Evolutionary conservation across 2,329 filamentous ascomycete genomes (phyloP).

Genomic region (Alternaria arbusti): DNA sequence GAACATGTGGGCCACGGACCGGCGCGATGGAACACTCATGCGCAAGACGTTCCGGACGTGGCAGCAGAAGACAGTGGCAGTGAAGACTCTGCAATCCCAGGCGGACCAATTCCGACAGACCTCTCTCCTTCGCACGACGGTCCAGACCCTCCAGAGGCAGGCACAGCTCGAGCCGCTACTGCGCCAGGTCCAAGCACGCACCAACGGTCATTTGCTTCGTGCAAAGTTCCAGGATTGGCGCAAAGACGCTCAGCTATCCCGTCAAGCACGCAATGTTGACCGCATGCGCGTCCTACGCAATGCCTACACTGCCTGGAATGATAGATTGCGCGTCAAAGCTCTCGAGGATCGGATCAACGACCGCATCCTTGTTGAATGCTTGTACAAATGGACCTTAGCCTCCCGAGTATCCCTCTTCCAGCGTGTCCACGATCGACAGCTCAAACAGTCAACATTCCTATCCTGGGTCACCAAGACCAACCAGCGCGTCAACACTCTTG

Average conservation of each 20-base stretch:
- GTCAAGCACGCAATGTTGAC: conserved; percentile 59
- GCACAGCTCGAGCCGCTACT: conserved; percentile 53
- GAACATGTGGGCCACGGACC: conserved; percentile 29
- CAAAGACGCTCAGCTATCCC: conserved; percentile 49
- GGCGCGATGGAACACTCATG: conserved; percentile 30
- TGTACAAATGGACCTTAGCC: conserved; percentile 68
- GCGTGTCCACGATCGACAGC: conserved; percentile 43
- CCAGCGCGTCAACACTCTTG: conserved; percentile 34
- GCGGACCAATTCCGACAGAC: conserved; percentile 42
- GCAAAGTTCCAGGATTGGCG: conserved; percentile 60
- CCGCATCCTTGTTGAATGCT: conserved; percentile 60
- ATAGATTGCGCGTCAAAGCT: conserved; percentile 61
- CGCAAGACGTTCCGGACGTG: conserved; percentile 33
- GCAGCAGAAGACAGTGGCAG: conserved; percentile 22
- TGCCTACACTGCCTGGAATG: conserved; percentile 68
- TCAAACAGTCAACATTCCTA: conserved; percentile 35
- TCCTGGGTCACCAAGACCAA: conserved; percentile 40
- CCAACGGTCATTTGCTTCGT: conserved; percentile 54
- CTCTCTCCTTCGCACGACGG: conserved; percentile 27
- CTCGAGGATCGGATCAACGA: conserved; percentile 62
- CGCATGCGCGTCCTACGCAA: conserved; percentile 61
- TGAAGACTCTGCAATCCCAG: conserved; percentile 43
- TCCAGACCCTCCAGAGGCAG: conserved; percentile 45
- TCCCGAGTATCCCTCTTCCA: conserved; percentile 51
- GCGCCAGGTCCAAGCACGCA: conserved; percentile 51